Evolutionary conservation across 2,329 filamentous ascomycete genomes (phyloP).

Genomic region (Cladophialophora yegresii): DNA sequence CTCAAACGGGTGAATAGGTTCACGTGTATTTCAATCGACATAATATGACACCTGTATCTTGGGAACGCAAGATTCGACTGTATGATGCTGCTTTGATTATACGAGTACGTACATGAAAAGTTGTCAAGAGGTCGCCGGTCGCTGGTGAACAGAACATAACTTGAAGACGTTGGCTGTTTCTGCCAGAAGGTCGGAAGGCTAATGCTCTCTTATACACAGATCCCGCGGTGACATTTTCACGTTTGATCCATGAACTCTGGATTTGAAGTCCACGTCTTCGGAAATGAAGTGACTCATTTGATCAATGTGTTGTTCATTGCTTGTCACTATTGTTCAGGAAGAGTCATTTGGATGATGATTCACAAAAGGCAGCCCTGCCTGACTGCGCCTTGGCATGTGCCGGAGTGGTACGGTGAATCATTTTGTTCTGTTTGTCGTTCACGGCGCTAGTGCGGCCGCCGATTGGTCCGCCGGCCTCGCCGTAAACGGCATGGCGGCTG

Average conservation of each 20-base stretch:
- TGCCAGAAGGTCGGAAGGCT: neutral
- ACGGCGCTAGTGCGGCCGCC: no score
- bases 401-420: neutral
- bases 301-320: neutral
- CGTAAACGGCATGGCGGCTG: neutral
- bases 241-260: no score
- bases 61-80: neutral
- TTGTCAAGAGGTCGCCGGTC: neutral
- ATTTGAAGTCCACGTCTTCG: neutral
- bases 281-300: neutral
- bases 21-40: neutral
- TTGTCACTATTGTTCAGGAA: neutral
- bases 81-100: neutral
- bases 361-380: neutral
- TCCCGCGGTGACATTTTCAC: neutral
- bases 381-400: neutral
- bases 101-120: no score
- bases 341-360: neutral
- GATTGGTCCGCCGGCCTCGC: neutral
- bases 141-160: neutral
- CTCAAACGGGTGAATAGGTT: neutral
- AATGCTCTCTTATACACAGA: neutral
- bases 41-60: neutral
- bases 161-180: neutral
- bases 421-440: neutral